Base-by-base conservation (phyloP, 257 asterid genomes). In the Leptodermis oblonga region DNA sequence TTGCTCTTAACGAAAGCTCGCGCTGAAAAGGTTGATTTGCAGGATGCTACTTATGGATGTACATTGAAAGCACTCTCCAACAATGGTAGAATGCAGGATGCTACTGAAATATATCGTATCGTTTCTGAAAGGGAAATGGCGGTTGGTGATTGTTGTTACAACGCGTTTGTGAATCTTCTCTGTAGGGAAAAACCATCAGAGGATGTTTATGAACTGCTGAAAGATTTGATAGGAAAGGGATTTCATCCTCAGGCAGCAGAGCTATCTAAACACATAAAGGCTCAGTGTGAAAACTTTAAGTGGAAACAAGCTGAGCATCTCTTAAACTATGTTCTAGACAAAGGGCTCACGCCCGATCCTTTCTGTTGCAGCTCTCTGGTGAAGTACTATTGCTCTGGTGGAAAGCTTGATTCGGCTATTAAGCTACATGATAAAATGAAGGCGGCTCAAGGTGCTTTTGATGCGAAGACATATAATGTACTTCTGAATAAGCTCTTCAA, bases 271-370 rank as follows among this genome's bases (percentile, higher is more conserved):
- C 77, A 85, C 65, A 62, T 85, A 42, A 67, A 68, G 41, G 81
- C 76, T 70, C 82, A 69, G 70, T 82, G 95, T 72, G 86, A 61
- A 37, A 75, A 77, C 46, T 69, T 54, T 41, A 75, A 51, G 63
- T 92, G 95, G 95, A 62, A 73, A 55, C 92, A 86, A 71, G 94
- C 87, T 2, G 95, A 82, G 79, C 89, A 82, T 69, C 82, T 92
- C 54, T 62, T 83, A 26, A 58, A 71, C 66, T 64, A 71, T 25
- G 51, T 81, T 72, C 58, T 84, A 18, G 74, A 76, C 31, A 80
- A 51, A 83, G 87, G 94, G 64, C 70, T 79, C 73, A 62, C 82
- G 64, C 82, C 80, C 14, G 90, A 87, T 75, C 69, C 88, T 18
- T 36, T 28, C n/a, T 81, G 82, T 33, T 92, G 79, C 76, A 81